Evolutionary conservation across 345 rosid genomes (phyloP).

Genomic region (Viola odorata): DNA sequence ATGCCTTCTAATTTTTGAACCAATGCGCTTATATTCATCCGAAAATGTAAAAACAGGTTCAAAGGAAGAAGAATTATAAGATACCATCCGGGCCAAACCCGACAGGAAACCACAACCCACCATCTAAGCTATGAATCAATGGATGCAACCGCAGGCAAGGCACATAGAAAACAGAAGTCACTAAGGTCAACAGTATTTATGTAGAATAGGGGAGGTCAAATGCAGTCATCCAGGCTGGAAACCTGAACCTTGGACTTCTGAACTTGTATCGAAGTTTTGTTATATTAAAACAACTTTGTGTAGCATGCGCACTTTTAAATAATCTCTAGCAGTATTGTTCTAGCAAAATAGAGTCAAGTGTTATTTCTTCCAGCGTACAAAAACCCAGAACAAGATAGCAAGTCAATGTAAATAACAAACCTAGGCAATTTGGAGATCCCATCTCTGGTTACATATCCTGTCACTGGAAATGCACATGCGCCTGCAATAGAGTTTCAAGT

Average conservation of each 20-base stretch:
- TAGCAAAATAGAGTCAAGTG: too few relatives aligned
- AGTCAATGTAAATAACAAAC: too few relatives aligned
- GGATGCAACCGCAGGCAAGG: constrained; percentile 14
- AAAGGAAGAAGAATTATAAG: constrained; percentile 32
- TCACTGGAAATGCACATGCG: too few relatives aligned
- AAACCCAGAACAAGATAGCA: too few relatives aligned
- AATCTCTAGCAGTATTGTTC: constrained; percentile 2
- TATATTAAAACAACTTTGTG: constrained; percentile 8
- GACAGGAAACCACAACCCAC: constrained; percentile 39
- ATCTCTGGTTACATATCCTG: too few relatives aligned
- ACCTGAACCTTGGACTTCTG: constrained; percentile 9
- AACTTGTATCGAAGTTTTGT: constrained; percentile 23
- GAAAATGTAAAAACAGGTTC: constrained; percentile 24
- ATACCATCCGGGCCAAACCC: constrained; percentile 47
- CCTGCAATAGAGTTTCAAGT: too few relatives aligned
- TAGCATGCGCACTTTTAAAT: neutral
- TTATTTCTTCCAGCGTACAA: too few relatives aligned
- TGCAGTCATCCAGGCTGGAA: constrained; percentile 16
- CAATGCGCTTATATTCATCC: neutral
- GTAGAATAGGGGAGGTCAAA: constrained; percentile 14
- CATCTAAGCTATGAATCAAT: constrained; percentile 31
- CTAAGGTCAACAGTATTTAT: neutral
- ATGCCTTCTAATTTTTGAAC: too few relatives aligned
- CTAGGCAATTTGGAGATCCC: too few relatives aligned
- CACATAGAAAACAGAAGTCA: neutral